A percentile compares a stretch with the other conserved stretches of the same genome.
Conservation (phyloP, 176 grass and related monocot genomes). For the Coix lacrymajobi region DNA sequence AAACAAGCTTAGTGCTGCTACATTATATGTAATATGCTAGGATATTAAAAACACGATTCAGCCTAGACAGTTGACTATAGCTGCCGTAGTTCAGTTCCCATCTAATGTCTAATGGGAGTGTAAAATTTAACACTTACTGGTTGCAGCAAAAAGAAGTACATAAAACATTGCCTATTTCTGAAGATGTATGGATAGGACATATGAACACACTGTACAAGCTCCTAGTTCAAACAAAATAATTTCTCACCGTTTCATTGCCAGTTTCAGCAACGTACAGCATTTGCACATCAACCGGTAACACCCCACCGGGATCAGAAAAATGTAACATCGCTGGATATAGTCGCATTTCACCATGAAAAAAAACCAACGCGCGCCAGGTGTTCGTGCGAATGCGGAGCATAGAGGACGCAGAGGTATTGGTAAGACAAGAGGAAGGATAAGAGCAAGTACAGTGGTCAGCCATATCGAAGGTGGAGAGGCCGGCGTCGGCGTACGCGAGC, state of each 20-base stretch:
- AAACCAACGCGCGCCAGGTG: not conserved
- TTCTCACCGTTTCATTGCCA: not conserved
- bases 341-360: not conserved
- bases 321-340: not conserved
- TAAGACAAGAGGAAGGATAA: not conserved
- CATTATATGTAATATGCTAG: not conserved
- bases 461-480: constrained; percentile 96
- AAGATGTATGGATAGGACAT: not conserved
- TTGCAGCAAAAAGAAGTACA: not conserved
- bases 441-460: constrained; percentile 65
- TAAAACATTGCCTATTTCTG: not conserved
- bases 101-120: not conserved
- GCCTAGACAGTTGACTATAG: not conserved
- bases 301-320: not conserved
- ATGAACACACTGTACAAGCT: not conserved
- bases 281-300: not conserved
- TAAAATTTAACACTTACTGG: not conserved
- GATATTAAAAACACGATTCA: not conserved
- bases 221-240: not conserved
- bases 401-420: not conserved
- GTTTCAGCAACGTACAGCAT: not conserved
- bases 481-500: constrained; percentile 65
- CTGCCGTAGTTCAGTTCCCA: not conserved
- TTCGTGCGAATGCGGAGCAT: not conserved
- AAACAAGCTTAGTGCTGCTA: not conserved